A percentile compares a stretch with the other conserved stretches of the same genome.
phyloP scores from a whole-genome alignment of 495 filamentous ascomycete species.

The Pseudevernia furfuracea region DNA sequence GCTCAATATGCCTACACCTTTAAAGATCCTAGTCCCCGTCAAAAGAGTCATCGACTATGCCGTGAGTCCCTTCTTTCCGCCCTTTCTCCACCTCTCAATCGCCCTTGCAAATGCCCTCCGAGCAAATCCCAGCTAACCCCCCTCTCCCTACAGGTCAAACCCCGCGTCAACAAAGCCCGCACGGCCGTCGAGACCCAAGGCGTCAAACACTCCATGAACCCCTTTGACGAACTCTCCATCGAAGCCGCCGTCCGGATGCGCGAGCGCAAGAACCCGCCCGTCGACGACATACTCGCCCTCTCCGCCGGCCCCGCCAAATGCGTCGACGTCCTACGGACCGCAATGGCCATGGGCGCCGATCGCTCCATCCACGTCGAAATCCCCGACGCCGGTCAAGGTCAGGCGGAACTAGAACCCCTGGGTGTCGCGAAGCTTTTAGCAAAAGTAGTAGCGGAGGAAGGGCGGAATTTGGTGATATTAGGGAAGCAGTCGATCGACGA shows the following conservation, averaged over 20 bases:
- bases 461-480: slow-evolving; percentile 82
- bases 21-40: slow-evolving; percentile 90
- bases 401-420: slow-evolving; percentile 69
- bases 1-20: slow-evolving; percentile 56
- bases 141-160: slow-evolving; percentile 65
- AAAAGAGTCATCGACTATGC: slow-evolving; percentile 99
- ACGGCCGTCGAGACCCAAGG: slow-evolving; percentile 85
- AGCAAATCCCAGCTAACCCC: slow-evolving; percentile 1
- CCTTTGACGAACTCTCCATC: slow-evolving; percentile 96
- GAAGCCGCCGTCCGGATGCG: slow-evolving; percentile 92
- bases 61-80: slow-evolving; percentile 42
- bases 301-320: slow-evolving; percentile 81
- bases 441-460: slow-evolving; percentile 68
- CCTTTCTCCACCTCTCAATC: slow-evolving; percentile 10
- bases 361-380: slow-evolving; percentile 76
- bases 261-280: slow-evolving; percentile 58
- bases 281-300: slow-evolving; percentile 85
- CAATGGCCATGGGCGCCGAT: slow-evolving; percentile 98
- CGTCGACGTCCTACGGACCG: slow-evolving; percentile 79
- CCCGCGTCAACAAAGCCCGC: slow-evolving; percentile 90
- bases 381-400: slow-evolving; percentile 38
- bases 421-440: slow-evolving; percentile 81
- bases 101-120: background rate
- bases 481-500: slow-evolving; percentile 98
- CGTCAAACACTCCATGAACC: slow-evolving; percentile 97